A percentile compares a stretch with the other conserved stretches of the same genome.
Evolutionary conservation across 2,329 filamentous ascomycete species (phyloP).

Genomic region (Mycosphaerelloides madeirae): DNA sequence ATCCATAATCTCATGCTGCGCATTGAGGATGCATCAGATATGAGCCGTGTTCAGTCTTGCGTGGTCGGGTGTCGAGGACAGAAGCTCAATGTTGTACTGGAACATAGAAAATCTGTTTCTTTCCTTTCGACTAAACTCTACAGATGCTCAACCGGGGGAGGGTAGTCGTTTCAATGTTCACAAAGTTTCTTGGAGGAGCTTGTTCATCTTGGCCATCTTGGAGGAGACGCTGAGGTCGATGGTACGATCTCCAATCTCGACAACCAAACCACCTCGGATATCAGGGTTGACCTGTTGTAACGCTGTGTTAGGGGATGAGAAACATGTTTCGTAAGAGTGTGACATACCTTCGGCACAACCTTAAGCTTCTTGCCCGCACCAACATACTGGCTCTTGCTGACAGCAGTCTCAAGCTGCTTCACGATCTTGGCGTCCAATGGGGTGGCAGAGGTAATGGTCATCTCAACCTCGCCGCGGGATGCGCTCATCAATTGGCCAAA

Average conservation of each 20-base stretch:
- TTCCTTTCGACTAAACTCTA: slow-evolving; percentile 8
- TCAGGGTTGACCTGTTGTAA: slow-evolving; percentile 78
- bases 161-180: slow-evolving; percentile 55
- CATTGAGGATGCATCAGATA: too few species aligned
- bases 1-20: too few species aligned
- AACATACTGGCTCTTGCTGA: slow-evolving; percentile 84
- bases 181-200: slow-evolving; percentile 92
- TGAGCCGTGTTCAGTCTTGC: too few species aligned
- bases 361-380: slow-evolving; percentile 95
- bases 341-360: slow-evolving; percentile 72
- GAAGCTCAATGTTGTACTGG: too few species aligned
- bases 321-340: slow-evolving; percentile 32
- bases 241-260: slow-evolving; percentile 95
- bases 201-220: slow-evolving; percentile 98
- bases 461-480: slow-evolving; percentile 85
- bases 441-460: slow-evolving; percentile 85
- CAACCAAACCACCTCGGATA: slow-evolving; percentile 86
- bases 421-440: slow-evolving; percentile 84
- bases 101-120: too few species aligned
- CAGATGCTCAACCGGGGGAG: slow-evolving; percentile 9
- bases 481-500: slow-evolving; percentile 84
- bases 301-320: background rate
- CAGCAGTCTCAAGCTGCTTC: slow-evolving; percentile 76
- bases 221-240: slow-evolving; percentile 94
- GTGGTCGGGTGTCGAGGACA: too few species aligned